Base-by-base conservation (phyloP, 768 basidiomycete species). In the Macrolepiota albuminosa region DNA sequence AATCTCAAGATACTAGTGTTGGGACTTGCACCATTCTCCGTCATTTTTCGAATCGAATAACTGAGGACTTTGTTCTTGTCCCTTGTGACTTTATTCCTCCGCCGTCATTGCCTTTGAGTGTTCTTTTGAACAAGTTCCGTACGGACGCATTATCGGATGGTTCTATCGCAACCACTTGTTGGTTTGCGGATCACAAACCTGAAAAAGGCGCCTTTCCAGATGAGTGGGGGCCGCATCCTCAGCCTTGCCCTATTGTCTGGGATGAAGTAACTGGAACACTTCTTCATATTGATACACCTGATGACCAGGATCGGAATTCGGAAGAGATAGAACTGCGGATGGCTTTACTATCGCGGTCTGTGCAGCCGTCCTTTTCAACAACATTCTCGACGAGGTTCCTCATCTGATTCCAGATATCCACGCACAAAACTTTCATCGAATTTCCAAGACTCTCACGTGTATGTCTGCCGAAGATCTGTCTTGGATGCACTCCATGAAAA, bases 71-170 rank as follows among this genome's bases (percentile, higher is more conserved):
- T 71, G 83, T 97, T 43, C 72, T 98, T 26, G 81, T 98, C 2
- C 89, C 95, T 7, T 97, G 94, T 68, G 95, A 98, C 71, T 91
- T 97, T 53, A 81, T 94, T 24, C 87, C 94, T 9, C 88, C 94
- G 0, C 76, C 86, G 0, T 75, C 83, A 0, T 78, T 97, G n/a
- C 77, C 87, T 6, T 80, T 98, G 7, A 80, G 81, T 34, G 75
- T 73, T 0, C 73, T 97, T 1, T 76, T 97, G 47, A 86, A 98
- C 72, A 89, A 86, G 67, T 95, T 95, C 70, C 85, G 95, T 36
- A 80, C 83, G 11, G 88, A 93, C 63, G 75, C 83, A 0, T 77
- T 85, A 54, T 80, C 84, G 40, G 81, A 86, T 73, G 81, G 83
- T 36, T 77, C 83, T 47, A 78, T 93, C 64, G 83, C 82, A 2